These are phyloP conservation scores for Coemansia sp. DNA, from an alignment of 192 early-diverging fungal species.

Conservation along the genomic window DNA sequence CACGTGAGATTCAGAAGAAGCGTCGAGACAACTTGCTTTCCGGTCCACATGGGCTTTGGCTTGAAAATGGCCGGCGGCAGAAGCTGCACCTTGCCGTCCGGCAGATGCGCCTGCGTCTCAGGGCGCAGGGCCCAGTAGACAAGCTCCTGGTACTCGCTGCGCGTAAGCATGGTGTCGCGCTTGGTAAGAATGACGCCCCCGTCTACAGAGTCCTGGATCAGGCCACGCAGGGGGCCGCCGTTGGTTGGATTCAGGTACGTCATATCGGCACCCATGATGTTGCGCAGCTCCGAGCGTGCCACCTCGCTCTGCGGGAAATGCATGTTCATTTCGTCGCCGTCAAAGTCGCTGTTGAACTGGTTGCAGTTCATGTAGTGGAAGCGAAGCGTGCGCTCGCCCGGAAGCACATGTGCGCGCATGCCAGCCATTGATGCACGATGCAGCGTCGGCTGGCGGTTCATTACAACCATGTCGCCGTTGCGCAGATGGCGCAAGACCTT, in stretches of 20 bases:
- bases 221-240: constrained; percentile 94
- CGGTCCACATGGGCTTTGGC: constrained; percentile 91
- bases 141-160: constrained; percentile 92
- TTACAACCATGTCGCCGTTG: constrained; percentile 95
- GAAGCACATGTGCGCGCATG: constrained; percentile 92
- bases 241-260: constrained; percentile 98
- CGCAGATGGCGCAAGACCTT: constrained; percentile 96
- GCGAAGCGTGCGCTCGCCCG: constrained; percentile 96
- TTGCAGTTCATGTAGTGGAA: constrained; percentile 99
- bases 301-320: constrained; percentile 99
- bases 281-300: constrained; percentile 92
- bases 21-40: constrained; percentile 97
- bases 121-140: constrained; percentile 87
- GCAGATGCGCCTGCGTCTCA: constrained; percentile 55
- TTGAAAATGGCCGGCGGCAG: constrained; percentile 87
- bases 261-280: constrained; percentile 93
- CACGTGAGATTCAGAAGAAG: constrained; percentile 89
- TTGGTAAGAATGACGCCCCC: constrained; percentile 93
- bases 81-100: constrained; percentile 77
- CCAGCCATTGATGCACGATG: constrained; percentile 99
- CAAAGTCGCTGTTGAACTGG: constrained; percentile 98
- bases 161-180: constrained; percentile 84
- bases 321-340: constrained; percentile 99
- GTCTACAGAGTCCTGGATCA: constrained; percentile 99
- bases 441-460: constrained; percentile 99